Evolutionary conservation across 768 basidiomycete genomes (phyloP).

Genomic region (Kwoniella heveanensis): DNA sequence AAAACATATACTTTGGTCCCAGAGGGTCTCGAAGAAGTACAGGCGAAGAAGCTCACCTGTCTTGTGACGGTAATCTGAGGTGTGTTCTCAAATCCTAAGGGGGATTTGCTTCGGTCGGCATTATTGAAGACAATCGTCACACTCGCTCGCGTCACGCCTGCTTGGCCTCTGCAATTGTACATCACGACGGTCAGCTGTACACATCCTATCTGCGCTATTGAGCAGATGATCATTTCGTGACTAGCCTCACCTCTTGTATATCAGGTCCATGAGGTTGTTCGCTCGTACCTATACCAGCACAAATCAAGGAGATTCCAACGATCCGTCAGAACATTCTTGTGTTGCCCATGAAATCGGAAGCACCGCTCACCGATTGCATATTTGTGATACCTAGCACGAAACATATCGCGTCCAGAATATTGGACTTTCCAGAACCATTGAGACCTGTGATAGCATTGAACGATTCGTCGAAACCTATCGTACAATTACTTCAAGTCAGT

Average conservation of each 20-base stretch:
- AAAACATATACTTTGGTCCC: too few relatives aligned
- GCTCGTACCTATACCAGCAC: constrained; percentile 58
- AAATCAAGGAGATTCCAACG: too few relatives aligned
- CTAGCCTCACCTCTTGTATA: constrained; percentile 88
- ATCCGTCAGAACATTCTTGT: too few relatives aligned
- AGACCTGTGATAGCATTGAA: constrained; percentile 97
- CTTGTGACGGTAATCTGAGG: constrained; percentile 95
- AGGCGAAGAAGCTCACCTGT: constrained; percentile 64
- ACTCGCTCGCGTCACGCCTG: constrained; percentile 93
- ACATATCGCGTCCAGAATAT: constrained; percentile 98
- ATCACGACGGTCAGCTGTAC: too few relatives aligned
- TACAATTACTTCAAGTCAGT: constrained; percentile 1
- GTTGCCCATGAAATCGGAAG: too few relatives aligned
- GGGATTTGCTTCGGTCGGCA: constrained; percentile 80
- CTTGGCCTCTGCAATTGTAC: constrained; percentile 70
- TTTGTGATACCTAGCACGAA: constrained; percentile 98
- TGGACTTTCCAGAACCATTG: constrained; percentile 86
- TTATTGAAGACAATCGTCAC: constrained; percentile 99
- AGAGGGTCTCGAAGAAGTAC: too few relatives aligned
- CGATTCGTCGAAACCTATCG: constrained; percentile 84
- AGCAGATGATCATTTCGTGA: too few relatives aligned
- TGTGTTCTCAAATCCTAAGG: constrained; percentile 74
- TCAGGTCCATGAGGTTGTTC: constrained; percentile 89
- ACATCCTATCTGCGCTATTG: too few relatives aligned
- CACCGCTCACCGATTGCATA: constrained; percentile 73